A percentile compares a stretch with the other conserved stretches of the same genome.
These are phyloP conservation scores for Vararia minispora DNA, from an alignment of 768 basidiomycete species.

Conservation along the genomic window DNA sequence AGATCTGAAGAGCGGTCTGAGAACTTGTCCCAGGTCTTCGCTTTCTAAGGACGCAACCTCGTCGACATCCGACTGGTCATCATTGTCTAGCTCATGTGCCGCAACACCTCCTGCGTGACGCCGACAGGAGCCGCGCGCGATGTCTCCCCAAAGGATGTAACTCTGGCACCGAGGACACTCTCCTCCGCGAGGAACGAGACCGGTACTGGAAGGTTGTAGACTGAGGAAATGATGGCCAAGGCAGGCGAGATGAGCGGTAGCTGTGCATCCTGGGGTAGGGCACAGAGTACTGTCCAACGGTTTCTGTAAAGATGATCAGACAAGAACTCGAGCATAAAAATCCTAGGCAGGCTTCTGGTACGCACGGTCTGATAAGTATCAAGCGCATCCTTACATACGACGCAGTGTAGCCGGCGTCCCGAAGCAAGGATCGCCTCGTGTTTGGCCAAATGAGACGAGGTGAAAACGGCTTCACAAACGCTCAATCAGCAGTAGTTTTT, in stretches of 20 bases:
- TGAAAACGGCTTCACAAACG: slow-evolving; percentile 5
- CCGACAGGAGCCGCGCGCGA: slow-evolving; percentile 51
- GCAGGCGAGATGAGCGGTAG: slow-evolving; percentile 49
- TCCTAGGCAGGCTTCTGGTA: slow-evolving; percentile 9
- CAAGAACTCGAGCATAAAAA: slow-evolving; percentile 3
- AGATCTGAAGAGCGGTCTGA: background rate
- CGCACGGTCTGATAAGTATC: slow-evolving; percentile 31
- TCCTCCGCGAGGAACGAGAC: slow-evolving; percentile 54
- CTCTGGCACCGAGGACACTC: slow-evolving; percentile 37
- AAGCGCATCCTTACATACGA: slow-evolving; percentile 22
- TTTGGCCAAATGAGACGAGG: slow-evolving; percentile 4
- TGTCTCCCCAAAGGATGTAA: slow-evolving; percentile 61
- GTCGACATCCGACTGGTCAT: slow-evolving; percentile 17
- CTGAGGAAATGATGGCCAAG: slow-evolving; percentile 37
- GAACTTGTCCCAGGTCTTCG: slow-evolving; percentile 3
- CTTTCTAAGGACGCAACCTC: background rate
- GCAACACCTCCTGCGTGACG: slow-evolving; percentile 29
- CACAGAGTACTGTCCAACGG: slow-evolving; percentile 43
- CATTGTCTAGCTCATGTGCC: slow-evolving; percentile 22
- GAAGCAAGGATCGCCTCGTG: slow-evolving; percentile 4
- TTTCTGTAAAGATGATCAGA: slow-evolving; percentile 26
- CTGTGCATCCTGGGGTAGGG: slow-evolving; percentile 34
- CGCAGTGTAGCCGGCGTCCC: slow-evolving; percentile 1
- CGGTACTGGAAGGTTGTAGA: slow-evolving; percentile 14
- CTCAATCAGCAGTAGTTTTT: background rate